Evolutionary conservation across 768 basidiomycete genomes (phyloP), one percentile per base, ranked within the genome.

Genomic region (Amanita phalloides): DNA sequence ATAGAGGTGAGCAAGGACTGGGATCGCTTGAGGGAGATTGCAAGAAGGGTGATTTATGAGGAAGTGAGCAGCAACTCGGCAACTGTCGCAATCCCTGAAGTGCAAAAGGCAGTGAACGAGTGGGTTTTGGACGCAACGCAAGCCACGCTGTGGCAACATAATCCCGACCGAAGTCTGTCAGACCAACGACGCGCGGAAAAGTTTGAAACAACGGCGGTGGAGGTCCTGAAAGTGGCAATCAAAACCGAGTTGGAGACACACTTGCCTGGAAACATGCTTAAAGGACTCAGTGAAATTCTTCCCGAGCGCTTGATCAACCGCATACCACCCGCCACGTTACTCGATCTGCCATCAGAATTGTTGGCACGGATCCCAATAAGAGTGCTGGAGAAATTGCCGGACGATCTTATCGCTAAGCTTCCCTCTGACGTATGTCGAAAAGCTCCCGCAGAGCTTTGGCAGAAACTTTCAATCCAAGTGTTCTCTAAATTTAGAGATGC

Each of bases 261-360:
- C 21, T 33, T 49, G 17, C 48, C 48, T 17, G 14, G 17, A 10
- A 21, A 28, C 3, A 41, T 41, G 26, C 13, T 41, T 13, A 17
- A 23, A 23, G 36, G 36, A 13, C 17, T 49, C 43, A 44, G 43
- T 13, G 14, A 14, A 9, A n/a, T 44, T 5, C 4, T 44, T 3
- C 48, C 48, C 4, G n/a, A 49, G 39, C 48, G 38, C 17, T 38
- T 49, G 38, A 25, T 49, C 32, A 41, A 28, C 36, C 21, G 48
- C 35, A 26, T 49, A 6, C 28, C 48, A 3, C 23, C 48, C 1
- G n/a, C n/a, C 21, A 14, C 37, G 9, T 38, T 49, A 4, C 39
- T 25, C 8, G 8, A 23, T 20, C 10, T 49, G 4, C 48, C 48
- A 1, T 1, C 38, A 6, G 48, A 49, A n/a, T 21, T 49, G 1